These are phyloP conservation scores for Hermanozyma aechmeae DNA, from an alignment of 805 yeast species.

Conservation along the genomic window DNA sequence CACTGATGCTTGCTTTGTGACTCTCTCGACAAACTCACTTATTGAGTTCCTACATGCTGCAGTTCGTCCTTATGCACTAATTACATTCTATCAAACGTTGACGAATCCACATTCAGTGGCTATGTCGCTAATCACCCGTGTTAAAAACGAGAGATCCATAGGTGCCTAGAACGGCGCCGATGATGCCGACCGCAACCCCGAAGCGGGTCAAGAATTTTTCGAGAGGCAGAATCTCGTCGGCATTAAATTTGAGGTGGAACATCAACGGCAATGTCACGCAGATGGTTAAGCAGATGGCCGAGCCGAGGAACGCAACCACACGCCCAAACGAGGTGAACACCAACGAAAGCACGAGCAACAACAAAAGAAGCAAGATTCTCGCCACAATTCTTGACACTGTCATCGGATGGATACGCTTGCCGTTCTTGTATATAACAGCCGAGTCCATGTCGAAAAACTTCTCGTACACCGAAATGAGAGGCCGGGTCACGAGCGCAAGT, in stretches of 20 bases:
- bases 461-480: constrained; percentile 31
- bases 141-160: constrained; percentile 8
- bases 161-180: constrained; percentile 9
- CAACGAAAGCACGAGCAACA: constrained; percentile 14
- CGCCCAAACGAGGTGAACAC: constrained; percentile 29
- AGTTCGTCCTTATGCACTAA: no score
- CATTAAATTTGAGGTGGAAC: constrained; percentile 16
- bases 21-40: no score
- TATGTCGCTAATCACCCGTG: no score
- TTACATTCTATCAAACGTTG: no score
- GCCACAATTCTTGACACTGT: constrained; percentile 4
- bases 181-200: constrained; percentile 6
- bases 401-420: constrained; percentile 1
- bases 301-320: constrained; percentile 32
- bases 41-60: no score
- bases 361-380: constrained; percentile 15
- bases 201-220: constrained; percentile 1
- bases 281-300: constrained; percentile 32
- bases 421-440: constrained; percentile 3
- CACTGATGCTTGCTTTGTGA: no score
- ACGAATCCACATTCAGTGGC: no score
- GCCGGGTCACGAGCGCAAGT: constrained; percentile 29
- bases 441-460: constrained; percentile 11
- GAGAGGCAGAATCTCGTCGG: constrained; percentile 4
- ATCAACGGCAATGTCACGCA: constrained; percentile 31